phyloP scores from a whole-genome alignment of 2,329 filamentous ascomycete genomes.

The Diaporthe sp. region DNA sequence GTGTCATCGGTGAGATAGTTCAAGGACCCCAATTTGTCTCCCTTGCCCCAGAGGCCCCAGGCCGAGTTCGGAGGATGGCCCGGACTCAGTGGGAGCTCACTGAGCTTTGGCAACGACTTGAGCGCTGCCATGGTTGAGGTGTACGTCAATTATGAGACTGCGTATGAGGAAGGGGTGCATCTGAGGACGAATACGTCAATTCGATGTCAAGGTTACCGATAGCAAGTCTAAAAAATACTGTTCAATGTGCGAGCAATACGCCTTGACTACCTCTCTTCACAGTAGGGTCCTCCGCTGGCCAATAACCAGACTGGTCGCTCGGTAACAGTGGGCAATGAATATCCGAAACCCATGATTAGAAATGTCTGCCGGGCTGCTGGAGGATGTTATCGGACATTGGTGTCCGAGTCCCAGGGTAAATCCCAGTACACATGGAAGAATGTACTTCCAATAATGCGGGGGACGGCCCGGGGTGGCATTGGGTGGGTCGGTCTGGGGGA shows the following conservation, averaged over 20 bases:
- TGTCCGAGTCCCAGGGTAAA: neutral
- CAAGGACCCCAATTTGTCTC: neutral
- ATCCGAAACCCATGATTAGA: neutral
- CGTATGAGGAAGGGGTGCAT: neutral
- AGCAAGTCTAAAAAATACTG: neutral
- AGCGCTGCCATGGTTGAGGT: neutral
- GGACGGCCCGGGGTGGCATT: neutral
- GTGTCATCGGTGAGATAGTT: constrained; percentile 2
- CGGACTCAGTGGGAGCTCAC: neutral
- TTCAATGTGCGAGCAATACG: neutral
- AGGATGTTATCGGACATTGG: neutral
- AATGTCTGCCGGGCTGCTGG: neutral
- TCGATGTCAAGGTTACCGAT: neutral
- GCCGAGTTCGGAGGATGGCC: neutral
- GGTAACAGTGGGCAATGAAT: neutral
- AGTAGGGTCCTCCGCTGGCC: too few relatives aligned
- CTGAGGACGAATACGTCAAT: neutral
- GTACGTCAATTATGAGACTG: neutral
- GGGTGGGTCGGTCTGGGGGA: neutral
- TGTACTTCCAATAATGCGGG: constrained; percentile 2
- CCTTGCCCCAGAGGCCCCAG: constrained; percentile 11
- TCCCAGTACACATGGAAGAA: neutral
- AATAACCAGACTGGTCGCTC: too few relatives aligned
- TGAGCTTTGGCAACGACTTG: neutral
- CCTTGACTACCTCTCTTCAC: neutral